Evolutionary conservation across 768 basidiomycete species (phyloP).

Genomic region (Kwoniella shandongensis): DNA sequence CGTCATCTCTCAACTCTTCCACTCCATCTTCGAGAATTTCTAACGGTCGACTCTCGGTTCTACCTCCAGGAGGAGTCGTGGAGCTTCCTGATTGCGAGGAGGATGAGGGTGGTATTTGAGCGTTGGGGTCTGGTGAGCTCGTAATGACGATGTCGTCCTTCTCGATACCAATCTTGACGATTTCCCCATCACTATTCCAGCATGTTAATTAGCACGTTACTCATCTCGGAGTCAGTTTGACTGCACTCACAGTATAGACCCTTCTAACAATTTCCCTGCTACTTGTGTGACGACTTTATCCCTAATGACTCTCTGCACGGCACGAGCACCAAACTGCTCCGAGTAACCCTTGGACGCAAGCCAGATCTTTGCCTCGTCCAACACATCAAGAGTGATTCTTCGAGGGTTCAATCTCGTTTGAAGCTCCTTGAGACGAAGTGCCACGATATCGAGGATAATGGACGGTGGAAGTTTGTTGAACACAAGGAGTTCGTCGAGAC

Average conservation of each 20-base stretch:
- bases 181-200: conserved; percentile 65
- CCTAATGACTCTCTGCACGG: conserved; percentile 81
- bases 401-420: conserved; percentile 64
- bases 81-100: not conserved
- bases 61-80: not conserved
- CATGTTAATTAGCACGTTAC: conserved; percentile 1
- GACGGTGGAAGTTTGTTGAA: conserved; percentile 82
- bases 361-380: conserved; percentile 64
- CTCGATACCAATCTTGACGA: conserved; percentile 61
- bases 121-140: conserved; percentile 22
- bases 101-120: conserved; percentile 1
- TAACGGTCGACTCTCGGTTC: conserved; percentile 25
- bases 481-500: conserved; percentile 65
- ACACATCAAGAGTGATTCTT: conserved; percentile 71
- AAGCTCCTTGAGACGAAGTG: conserved; percentile 72
- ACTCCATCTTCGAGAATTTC: conserved; percentile 33
- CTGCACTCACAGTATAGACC: conserved; percentile 66
- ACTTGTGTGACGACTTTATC: conserved; percentile 78
- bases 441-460: conserved; percentile 76
- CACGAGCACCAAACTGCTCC: conserved; percentile 79
- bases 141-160: conserved; percentile 55
- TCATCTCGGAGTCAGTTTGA: not conserved
- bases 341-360: conserved; percentile 77
- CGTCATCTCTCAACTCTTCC: conserved; percentile 20
- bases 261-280: conserved; percentile 74